These are phyloP conservation scores for Blastocladiella britannica DNA, from an alignment of 192 early-diverging fungal genomes.

Conservation along the genomic window DNA sequence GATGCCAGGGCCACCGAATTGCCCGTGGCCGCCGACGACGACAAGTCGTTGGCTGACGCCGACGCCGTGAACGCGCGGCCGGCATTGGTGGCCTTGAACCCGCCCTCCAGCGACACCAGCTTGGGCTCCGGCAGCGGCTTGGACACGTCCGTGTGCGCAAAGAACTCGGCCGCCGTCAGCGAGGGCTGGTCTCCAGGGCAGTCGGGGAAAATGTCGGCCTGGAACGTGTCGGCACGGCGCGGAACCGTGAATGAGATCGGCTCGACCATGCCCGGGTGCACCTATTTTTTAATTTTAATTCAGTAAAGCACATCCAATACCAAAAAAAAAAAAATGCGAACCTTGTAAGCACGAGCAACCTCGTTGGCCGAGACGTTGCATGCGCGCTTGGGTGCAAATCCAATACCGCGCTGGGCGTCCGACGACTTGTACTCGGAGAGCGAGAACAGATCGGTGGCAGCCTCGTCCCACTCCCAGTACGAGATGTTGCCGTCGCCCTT, in stretches of 20 bases:
- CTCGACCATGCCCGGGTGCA: conserved; percentile 68
- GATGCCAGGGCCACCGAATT: neutral
- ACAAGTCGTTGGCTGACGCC: no score
- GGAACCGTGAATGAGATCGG: conserved; percentile 95
- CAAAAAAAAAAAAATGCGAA: no score
- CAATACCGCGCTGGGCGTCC: conserved; percentile 84
- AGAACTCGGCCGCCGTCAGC: conserved; percentile 79
- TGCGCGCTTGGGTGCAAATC: conserved; percentile 81
- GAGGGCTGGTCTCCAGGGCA: conserved; percentile 57
- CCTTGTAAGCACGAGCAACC: conserved; percentile 83
- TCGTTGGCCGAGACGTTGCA: conserved; percentile 71
- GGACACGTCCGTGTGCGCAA: no score
- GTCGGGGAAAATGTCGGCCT: conserved; percentile 84
- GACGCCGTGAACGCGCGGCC: neutral
- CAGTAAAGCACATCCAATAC: no score
- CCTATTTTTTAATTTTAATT: no score
- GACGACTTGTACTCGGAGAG: conserved; percentile 75
- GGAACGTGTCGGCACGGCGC: conserved; percentile 85
- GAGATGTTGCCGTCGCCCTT: conserved; percentile 48
- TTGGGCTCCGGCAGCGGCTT: neutral
- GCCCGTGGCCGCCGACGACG: neutral
- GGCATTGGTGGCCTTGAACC: neutral
- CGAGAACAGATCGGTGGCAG: conserved; percentile 46
- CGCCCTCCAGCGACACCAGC: neutral
- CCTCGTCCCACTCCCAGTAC: conserved; percentile 94